Percentiles rank a stretch among this genome's conserved stretches.
Evolutionary conservation across 2,329 filamentous ascomycete species (phyloP).

Genomic region (Trichoderma harzianum): DNA sequence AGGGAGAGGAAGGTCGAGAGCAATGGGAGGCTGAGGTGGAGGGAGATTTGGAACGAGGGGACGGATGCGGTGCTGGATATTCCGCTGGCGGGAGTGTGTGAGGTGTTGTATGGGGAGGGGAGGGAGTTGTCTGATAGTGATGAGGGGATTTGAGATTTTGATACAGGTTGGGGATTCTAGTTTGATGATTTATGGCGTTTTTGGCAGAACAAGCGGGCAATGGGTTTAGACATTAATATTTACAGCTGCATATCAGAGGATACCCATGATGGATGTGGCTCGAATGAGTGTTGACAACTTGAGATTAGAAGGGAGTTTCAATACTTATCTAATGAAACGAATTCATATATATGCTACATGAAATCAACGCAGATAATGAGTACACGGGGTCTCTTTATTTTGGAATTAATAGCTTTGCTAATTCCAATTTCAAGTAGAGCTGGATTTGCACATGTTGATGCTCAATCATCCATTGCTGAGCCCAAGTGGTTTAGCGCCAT

Average conservation of each 20-base stretch:
- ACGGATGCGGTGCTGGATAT: conserved; percentile 98
- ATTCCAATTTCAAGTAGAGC: neutral
- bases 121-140: conserved; percentile 30
- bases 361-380: neutral
- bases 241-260: neutral
- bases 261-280: neutral
- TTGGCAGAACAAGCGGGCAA: neutral
- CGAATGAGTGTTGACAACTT: neutral
- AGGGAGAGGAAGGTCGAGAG: conserved; percentile 37
- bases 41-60: conserved; percentile 79
- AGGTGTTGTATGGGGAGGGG: conserved; percentile 78
- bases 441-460: neutral
- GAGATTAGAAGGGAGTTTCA: neutral
- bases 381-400: neutral
- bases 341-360: too few species aligned
- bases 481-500: neutral
- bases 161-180: neutral
- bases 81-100: conserved; percentile 89
- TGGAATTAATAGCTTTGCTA: neutral
- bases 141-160: conserved; percentile 8
- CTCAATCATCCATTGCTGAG: neutral
- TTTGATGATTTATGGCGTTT: neutral
- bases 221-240: neutral
- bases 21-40: conserved; percentile 62
- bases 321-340: too few species aligned